Conservation (phyloP, 495 filamentous ascomycete species). For the Trichocladium uniseriatum region DNA sequence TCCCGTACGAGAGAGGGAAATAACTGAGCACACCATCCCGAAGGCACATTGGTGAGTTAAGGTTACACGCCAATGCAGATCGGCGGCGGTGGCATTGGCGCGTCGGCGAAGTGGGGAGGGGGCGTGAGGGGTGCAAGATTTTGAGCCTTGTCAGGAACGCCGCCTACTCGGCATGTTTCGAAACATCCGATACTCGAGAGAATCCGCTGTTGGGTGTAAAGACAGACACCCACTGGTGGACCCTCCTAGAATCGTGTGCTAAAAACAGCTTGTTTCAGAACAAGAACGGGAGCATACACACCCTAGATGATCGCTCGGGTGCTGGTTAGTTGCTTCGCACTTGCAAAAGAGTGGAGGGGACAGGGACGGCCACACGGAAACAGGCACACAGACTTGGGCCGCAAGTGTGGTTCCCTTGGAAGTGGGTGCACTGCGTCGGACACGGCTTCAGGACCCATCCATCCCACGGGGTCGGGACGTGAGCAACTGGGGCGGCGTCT, state of each 20-base stretch:
- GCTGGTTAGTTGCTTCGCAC: background rate
- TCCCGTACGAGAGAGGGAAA: background rate
- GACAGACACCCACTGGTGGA: background rate
- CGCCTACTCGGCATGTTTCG: too few species aligned
- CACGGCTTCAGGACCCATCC: background rate
- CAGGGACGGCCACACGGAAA: too few species aligned
- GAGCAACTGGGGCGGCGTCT: background rate
- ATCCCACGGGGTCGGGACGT: background rate
- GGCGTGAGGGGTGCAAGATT: conserved; percentile 1
- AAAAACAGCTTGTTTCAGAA: conserved; percentile 8
- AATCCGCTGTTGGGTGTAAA: conserved; percentile 4
- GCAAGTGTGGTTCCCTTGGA: too few species aligned
- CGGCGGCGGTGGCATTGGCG: background rate
- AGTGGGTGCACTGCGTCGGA: background rate
- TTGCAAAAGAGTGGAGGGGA: too few species aligned
- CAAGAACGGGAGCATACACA: background rate
- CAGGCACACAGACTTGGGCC: too few species aligned
- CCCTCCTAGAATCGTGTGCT: background rate
- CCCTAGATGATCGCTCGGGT: background rate
- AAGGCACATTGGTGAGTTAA: background rate
- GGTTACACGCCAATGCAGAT: conserved; percentile 7
- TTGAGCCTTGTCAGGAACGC: conserved; percentile 1
- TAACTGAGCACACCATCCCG: conserved; percentile 2
- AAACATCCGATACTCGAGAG: conserved; percentile 13
- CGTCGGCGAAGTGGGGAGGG: background rate